A percentile compares a stretch with the other conserved stretches of the same genome.
These are phyloP conservation scores for Teunomyces kruisii DNA, from an alignment of 805 yeast genomes.

Conservation along the genomic window DNA sequence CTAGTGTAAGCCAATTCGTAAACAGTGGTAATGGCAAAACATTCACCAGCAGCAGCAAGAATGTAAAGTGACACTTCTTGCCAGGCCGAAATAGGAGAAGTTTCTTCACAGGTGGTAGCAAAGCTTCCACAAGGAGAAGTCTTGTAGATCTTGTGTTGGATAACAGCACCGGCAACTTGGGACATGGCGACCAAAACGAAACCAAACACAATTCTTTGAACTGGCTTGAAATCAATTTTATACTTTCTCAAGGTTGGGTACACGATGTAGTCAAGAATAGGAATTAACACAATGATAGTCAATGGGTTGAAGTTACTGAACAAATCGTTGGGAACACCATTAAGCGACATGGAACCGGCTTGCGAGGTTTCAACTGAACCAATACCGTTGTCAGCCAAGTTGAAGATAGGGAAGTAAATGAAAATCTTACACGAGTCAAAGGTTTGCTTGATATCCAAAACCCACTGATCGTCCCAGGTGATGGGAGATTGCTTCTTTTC, in stretches of 20 bases:
- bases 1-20: slow-evolving; percentile 55
- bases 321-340: slow-evolving; percentile 57
- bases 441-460: slow-evolving; percentile 44
- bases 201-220: slow-evolving; percentile 46
- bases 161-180: slow-evolving; percentile 49
- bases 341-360: slow-evolving; percentile 52
- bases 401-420: slow-evolving; percentile 38
- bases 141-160: slow-evolving; percentile 47
- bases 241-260: slow-evolving; percentile 47
- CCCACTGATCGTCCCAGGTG: slow-evolving; percentile 47
- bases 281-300: slow-evolving; percentile 51
- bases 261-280: slow-evolving; percentile 47
- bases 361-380: slow-evolving; percentile 51
- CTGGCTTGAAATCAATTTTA: slow-evolving; percentile 43
- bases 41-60: slow-evolving; percentile 52
- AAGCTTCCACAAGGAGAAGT: slow-evolving; percentile 53
- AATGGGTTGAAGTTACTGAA: slow-evolving; percentile 55
- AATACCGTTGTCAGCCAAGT: slow-evolving; percentile 48
- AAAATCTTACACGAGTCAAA: slow-evolving; percentile 46
- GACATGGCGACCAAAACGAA: slow-evolving; percentile 47
- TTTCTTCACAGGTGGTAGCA: slow-evolving; percentile 37
- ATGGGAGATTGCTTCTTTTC: slow-evolving; percentile 22
- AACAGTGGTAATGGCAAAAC: slow-evolving; percentile 51
- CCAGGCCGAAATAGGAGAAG: slow-evolving; percentile 33
- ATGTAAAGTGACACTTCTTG: slow-evolving; percentile 26